Base-by-base conservation (phyloP, 2,329 filamentous ascomycete genomes). In the Fusarium solani-melongenae region DNA sequence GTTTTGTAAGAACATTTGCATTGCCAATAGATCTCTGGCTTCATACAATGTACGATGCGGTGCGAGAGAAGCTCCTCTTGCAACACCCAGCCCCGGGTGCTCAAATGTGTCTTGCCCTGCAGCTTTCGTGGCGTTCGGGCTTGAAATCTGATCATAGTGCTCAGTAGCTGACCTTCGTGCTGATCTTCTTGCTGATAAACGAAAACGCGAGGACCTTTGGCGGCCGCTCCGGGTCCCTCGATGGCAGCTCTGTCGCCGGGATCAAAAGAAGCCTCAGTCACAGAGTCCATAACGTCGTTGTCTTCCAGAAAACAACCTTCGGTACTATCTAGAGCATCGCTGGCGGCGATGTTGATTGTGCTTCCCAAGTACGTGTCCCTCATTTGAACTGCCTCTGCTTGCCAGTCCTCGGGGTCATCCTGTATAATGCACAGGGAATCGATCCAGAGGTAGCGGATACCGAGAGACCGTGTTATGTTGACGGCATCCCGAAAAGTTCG, bases 11-110 rank as follows among this genome's bases (percentile, higher is more conserved):
- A 38, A 1, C 24, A 31, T 6, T 29, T 39, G 17, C 66, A 69
- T 27, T 69, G 59, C 66, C 69, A 69, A 22, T 71, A 53, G 7
- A 69, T n/a, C n/a, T 71, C 66, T 6, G 41, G 33, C 3, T 46
- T 22, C 62, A 71, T 71, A 11, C 66, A 71, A 29, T 69, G 53
- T 4, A 71, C n/a, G 2, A 60, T 59, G 3, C 62, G 38, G 11
- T 36, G 34, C 7, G 66, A 66, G 6, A 69, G 53, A 20, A 71
- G 22, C 2, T 69, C 56, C 17, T 70, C 58, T 38, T 66, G 62
- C n/a, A 70, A n/a, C 2, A 27, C 51, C 62, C 53, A 63, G 3
- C 58, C 69, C 6, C 58, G 46, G 8, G 66, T 66, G 9, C 55
- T 71, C 3, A 69, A 20, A 10, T 53, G 49, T 33, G 24, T n/a